phyloP scores from a whole-genome alignment of 495 filamentous ascomycete species.

The Xylaria longipes region DNA sequence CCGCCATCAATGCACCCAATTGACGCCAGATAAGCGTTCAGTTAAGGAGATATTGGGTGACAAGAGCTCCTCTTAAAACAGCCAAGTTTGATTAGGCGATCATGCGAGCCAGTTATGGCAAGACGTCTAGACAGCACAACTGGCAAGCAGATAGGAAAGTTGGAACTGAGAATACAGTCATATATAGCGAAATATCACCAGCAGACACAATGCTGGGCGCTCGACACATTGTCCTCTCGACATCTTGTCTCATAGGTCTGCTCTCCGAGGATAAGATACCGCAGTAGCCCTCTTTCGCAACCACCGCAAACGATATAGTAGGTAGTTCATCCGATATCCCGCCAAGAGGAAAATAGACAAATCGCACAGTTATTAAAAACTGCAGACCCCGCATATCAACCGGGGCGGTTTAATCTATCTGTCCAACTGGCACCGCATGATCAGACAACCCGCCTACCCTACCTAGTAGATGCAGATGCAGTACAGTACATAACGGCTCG shows the following conservation, averaged over 20 bases:
- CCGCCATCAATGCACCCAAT: constrained; percentile 8
- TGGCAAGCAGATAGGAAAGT: background rate
- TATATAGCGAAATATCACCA: background rate
- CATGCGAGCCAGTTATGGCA: background rate
- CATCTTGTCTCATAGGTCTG: too few species aligned
- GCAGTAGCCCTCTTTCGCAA: too few species aligned
- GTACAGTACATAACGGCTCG: constrained; percentile 8
- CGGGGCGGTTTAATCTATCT: constrained; percentile 6
- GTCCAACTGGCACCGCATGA: constrained; percentile 15
- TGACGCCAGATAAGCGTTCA: background rate
- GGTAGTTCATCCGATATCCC: constrained; percentile 14
- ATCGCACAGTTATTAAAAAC: background rate
- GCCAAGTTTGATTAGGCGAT: constrained; percentile 1
- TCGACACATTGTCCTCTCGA: background rate
- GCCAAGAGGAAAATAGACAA: constrained; percentile 17
- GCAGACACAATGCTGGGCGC: background rate
- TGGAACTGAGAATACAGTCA: background rate
- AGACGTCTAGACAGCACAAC: background rate
- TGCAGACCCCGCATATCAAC: constrained; percentile 20
- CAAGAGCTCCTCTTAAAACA: background rate
- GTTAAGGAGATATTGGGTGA: background rate
- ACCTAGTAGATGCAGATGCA: constrained; percentile 5
- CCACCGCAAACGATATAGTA: background rate
- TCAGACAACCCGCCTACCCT: constrained; percentile 1
- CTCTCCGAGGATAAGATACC: background rate